Conservation (phyloP, 768 basidiomycete species). For the Lentinula lateritia region DNA sequence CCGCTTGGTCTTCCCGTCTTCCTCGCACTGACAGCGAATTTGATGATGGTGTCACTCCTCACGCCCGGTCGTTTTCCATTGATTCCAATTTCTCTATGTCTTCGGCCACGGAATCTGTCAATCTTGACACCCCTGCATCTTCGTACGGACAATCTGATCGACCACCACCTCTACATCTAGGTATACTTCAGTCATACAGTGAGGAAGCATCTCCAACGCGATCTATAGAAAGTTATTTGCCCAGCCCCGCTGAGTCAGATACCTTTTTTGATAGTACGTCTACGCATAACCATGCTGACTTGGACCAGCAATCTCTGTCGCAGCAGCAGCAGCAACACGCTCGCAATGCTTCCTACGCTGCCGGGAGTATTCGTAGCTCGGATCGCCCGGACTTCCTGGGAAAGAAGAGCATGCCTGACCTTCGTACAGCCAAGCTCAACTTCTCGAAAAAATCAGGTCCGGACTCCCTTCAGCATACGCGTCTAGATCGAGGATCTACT, state of each 20-base stretch:
- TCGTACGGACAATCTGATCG: constrained; percentile 26
- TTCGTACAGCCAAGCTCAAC: constrained; percentile 49
- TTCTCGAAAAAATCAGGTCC: constrained; percentile 23
- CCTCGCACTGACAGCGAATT: constrained; percentile 27
- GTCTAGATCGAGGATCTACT: background rate
- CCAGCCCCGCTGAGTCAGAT: constrained; percentile 53
- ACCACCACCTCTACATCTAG: constrained; percentile 45
- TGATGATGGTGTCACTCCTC: constrained; percentile 36
- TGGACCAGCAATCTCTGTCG: constrained; percentile 10
- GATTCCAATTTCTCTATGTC: constrained; percentile 54
- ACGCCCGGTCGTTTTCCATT: constrained; percentile 55
- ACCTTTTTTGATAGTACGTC: constrained; percentile 41
- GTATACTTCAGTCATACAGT: constrained; percentile 35
- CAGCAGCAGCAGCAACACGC: constrained; percentile 29
- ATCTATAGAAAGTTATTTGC: constrained; percentile 49
- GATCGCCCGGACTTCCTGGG: constrained; percentile 32
- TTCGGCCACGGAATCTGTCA: constrained; percentile 32
- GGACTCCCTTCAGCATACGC: constrained; percentile 1
- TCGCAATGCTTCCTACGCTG: constrained; percentile 48
- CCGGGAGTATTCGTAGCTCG: constrained; percentile 27
- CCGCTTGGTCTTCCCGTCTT: constrained; percentile 38
- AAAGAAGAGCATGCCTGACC: constrained; percentile 87
- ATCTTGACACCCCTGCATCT: constrained; percentile 15
- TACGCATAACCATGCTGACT: constrained; percentile 15
- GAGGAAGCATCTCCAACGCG: constrained; percentile 38